Conservation (phyloP, 2,329 filamentous ascomycete genomes). For the Monosporascus sp. region DNA sequence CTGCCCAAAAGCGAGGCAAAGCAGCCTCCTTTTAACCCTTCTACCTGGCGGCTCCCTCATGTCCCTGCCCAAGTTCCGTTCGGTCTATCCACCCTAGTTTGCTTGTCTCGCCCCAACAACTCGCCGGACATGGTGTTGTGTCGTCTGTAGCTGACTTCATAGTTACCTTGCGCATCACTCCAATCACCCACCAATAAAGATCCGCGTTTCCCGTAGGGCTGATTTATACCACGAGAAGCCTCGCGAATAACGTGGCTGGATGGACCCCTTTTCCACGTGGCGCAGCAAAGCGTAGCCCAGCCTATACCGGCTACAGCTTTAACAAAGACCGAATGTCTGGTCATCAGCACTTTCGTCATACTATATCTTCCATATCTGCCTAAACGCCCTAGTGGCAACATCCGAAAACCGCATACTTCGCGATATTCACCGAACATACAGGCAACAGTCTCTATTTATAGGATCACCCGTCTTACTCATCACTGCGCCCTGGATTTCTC, state of each 20-base stretch:
- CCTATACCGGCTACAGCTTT: not conserved
- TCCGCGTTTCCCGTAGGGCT: not conserved
- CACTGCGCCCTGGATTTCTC: not conserved
- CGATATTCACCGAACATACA: too few relatives aligned
- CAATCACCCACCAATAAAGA: not conserved
- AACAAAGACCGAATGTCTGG: not conserved
- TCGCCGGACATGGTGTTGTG: not conserved
- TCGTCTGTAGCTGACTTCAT: not conserved
- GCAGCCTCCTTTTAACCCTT: not conserved
- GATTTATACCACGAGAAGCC: not conserved
- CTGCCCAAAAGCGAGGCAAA: not conserved
- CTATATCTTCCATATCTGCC: too few relatives aligned
- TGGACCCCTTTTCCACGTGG: not conserved
- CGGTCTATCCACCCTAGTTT: not conserved
- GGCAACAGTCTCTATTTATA: too few relatives aligned
- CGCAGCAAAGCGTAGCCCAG: not conserved
- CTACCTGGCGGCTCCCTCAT: not conserved
- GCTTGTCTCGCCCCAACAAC: not conserved
- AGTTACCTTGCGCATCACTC: not conserved
- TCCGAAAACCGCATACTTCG: too few relatives aligned
- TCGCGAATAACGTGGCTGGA: not conserved
- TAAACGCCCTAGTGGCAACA: too few relatives aligned
- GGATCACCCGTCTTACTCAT: not conserved
- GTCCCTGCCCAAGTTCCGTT: not conserved
- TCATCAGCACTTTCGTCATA: too few relatives aligned